Base-by-base conservation (phyloP, 208 protist species). In the Trypanosoma platydactyli region DNA sequence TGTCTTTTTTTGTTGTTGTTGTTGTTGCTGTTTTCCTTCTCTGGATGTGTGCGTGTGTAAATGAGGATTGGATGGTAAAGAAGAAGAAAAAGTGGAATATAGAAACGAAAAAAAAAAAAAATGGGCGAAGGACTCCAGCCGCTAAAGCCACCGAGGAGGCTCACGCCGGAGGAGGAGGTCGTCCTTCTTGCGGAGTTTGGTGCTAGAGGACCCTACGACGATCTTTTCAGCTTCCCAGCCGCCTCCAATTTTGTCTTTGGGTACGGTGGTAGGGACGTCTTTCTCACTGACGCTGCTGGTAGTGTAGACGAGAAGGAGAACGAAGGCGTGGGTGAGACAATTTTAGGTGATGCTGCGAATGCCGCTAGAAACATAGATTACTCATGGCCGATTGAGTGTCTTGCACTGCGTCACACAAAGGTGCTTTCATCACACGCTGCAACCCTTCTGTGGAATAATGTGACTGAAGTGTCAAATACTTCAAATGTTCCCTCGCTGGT, bases 131-230 rank as follows among this genome's bases (percentile, higher is more conserved):
- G 25, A 5, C 61, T 30, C 24, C 51, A 30, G 3, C 65, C 53
- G 30, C 58, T 57, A 35, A 29, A 50, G 64, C 38, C 27, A 46
- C n/a, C 35, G 18, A 41, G 6, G 5, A 50, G 20, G 11, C 30
- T 92, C 38, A 76, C 77, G 1, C 60, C 61, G 12, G 81, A 84
- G 40, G 87, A 92, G 49, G 86, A 91, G 52, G 80, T 83, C 0
- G 75, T 61, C 15, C 57, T 96, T 15, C 77, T 96, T 11, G 77
- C 86, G 5, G 79, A 90, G 68, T 96, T 91, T 64, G 91, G 91
- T 16, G 74, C 73, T 1, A 66, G 64, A 20, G 81, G 74, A 0
- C 77, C 79, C 13, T 83, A 79, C 52, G 84, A 91, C 49, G 61
- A 78, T 41, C 66, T 89, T 20, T n/a, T 89, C 35, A 59, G 52